Conservation (phyloP, 1,139 yeast genomes). For the Lodderomyces margitis region DNA sequence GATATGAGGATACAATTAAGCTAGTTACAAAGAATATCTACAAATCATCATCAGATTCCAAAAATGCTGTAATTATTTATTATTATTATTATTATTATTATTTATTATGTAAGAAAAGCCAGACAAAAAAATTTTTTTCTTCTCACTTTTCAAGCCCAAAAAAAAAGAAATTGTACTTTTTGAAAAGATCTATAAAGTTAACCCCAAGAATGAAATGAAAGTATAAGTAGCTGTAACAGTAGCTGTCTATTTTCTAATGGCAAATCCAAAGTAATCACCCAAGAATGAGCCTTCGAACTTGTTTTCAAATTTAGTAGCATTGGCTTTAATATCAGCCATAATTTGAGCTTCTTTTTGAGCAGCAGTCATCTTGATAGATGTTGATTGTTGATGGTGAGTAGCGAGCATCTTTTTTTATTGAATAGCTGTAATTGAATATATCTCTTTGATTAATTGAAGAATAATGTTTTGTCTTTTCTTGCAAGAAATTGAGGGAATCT, state of each 20-base stretch:
- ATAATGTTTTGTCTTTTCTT: background rate
- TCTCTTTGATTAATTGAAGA: background rate
- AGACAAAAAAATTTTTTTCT: background rate
- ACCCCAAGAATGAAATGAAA: background rate
- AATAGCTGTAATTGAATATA: background rate
- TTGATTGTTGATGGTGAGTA: slow-evolving; percentile 6
- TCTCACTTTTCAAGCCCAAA: background rate
- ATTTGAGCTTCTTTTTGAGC: slow-evolving; percentile 49
- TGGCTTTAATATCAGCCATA: slow-evolving; percentile 46
- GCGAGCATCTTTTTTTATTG: background rate
- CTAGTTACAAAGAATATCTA: no score
- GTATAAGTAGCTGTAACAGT: background rate
- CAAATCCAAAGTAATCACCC: slow-evolving; percentile 44
- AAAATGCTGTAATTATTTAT: background rate
- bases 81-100: background rate
- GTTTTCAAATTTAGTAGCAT: slow-evolving; percentile 34
- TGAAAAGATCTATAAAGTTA: slow-evolving; percentile 1
- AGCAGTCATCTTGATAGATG: slow-evolving; percentile 29
- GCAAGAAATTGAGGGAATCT: background rate
- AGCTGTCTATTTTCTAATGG: slow-evolving; percentile 18
- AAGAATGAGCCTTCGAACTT: slow-evolving; percentile 45
- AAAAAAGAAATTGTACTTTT: background rate
- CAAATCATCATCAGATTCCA: background rate
- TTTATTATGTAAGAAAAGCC: background rate
- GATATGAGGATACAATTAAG: no score